A percentile compares a stretch with the other conserved stretches of the same genome.
phyloP scores from a whole-genome alignment of 306 rosid species.

The Sicyos baderoa region DNA sequence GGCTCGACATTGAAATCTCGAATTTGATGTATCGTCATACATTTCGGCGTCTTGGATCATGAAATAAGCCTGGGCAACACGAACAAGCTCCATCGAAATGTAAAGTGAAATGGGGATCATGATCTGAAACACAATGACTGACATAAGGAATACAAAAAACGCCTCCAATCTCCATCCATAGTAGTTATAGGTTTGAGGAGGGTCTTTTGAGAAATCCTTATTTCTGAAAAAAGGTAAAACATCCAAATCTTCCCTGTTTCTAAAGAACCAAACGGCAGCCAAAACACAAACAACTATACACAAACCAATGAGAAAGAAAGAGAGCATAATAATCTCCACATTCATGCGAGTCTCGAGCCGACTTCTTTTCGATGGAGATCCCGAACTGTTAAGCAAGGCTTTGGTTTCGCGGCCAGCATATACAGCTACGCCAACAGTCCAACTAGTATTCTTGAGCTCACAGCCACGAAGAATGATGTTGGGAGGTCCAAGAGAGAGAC shows the following conservation, averaged over 20 bases:
- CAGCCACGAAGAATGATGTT: constrained; percentile 83
- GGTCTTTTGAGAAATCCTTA: constrained; percentile 28
- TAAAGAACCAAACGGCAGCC: constrained; percentile 72
- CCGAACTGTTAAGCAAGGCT: constrained; percentile 80
- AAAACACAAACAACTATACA: constrained; percentile 59
- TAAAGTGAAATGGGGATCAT: constrained; percentile 93
- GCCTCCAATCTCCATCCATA: constrained; percentile 70
- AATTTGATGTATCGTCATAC: constrained; percentile 71
- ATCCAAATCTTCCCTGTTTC: constrained; percentile 39
- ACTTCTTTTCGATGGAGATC: constrained; percentile 94
- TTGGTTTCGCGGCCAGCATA: constrained; percentile 88
- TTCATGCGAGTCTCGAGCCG: constrained; percentile 87
- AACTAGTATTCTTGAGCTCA: constrained; percentile 72
- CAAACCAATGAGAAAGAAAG: constrained; percentile 55
- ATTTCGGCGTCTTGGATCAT: constrained; percentile 63
- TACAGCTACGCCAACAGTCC: constrained; percentile 79
- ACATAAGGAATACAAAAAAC: constrained; percentile 77
- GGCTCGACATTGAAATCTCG: constrained; percentile 87
- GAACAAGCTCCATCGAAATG: constrained; percentile 93
- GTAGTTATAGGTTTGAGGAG: constrained; percentile 39
- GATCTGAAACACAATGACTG: constrained; percentile 80
- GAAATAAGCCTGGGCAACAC: constrained; percentile 92
- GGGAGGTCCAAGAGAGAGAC: constrained; percentile 77
- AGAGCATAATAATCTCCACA: constrained; percentile 68
- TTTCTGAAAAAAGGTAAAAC: constrained; percentile 59